These are phyloP conservation scores for Rubia tinctorum DNA, from an alignment of 305 asterid genomes.

Conservation along the genomic window DNA sequence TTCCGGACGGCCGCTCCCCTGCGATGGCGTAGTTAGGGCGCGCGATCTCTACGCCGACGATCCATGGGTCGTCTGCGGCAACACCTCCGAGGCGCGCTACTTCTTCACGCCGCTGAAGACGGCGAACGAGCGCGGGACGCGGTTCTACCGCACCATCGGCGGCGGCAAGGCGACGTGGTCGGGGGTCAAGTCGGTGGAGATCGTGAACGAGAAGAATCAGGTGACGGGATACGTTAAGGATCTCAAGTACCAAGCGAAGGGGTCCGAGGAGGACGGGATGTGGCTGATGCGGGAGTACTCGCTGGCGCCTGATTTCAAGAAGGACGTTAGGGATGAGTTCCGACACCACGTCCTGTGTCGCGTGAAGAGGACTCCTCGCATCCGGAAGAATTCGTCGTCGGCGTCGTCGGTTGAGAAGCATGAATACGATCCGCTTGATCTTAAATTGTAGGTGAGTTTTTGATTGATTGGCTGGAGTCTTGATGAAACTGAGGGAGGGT, in stretches of 20 bases:
- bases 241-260: background rate
- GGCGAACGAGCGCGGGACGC: background rate
- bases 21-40: background rate
- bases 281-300: background rate
- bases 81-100: background rate
- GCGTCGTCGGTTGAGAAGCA: too few relatives aligned
- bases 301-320: background rate
- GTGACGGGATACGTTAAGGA: background rate
- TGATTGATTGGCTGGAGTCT: too few relatives aligned
- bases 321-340: background rate
- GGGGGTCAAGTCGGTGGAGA: conserved; percentile 1
- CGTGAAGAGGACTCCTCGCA: background rate
- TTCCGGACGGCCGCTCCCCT: background rate
- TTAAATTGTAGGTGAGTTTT: background rate
- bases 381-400: background rate
- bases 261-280: background rate
- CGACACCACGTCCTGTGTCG: background rate
- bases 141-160: background rate
- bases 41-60: background rate
- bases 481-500: too few relatives aligned
- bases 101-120: conserved; percentile 3
- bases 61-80: background rate
- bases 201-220: background rate
- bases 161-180: background rate
- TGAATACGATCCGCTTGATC: background rate